Evolutionary conservation across 176 grass and related monocot genomes (phyloP).

Genomic region (Luzula sylvatica): DNA sequence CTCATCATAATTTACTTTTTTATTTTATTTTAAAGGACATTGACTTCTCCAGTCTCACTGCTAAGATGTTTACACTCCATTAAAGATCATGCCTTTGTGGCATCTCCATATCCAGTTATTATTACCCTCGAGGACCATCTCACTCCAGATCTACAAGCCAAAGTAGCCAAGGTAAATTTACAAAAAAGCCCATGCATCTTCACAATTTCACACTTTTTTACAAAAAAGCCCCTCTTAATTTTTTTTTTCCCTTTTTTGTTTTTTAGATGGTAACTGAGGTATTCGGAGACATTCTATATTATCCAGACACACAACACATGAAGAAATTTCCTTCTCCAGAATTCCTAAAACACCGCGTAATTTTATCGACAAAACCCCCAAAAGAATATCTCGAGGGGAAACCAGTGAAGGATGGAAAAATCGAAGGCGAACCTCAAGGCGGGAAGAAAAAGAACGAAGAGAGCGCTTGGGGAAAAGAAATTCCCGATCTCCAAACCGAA

Average conservation of each 20-base stretch:
- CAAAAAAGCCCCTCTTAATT: background rate
- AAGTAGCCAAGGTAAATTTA: slow-evolving; percentile 73
- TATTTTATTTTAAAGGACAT: slow-evolving; percentile 51
- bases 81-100: slow-evolving; percentile 86
- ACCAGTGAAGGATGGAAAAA: slow-evolving; percentile 35
- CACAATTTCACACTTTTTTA: background rate
- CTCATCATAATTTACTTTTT: slow-evolving; percentile 5
- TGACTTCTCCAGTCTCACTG: slow-evolving; percentile 84
- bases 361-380: slow-evolving; percentile 90
- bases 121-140: slow-evolving; percentile 99
- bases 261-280: slow-evolving; percentile 84
- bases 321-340: slow-evolving; percentile 92
- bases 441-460: slow-evolving; percentile 44
- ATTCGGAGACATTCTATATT: slow-evolving; percentile 80
- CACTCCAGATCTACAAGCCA: slow-evolving; percentile 77
- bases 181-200: background rate
- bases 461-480: slow-evolving; percentile 64
- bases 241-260: slow-evolving; percentile 4
- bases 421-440: slow-evolving; percentile 17
- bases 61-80: slow-evolving; percentile 85
- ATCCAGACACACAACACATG: slow-evolving; percentile 61
- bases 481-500: slow-evolving; percentile 57
- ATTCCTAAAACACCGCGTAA: slow-evolving; percentile 55
- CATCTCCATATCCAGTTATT: slow-evolving; percentile 93
- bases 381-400: slow-evolving; percentile 87